Percentiles rank a stretch among this genome's conserved stretches.
Conservation (phyloP, 2,329 filamentous ascomycete species). For the Sporothrix variecibatus region DNA sequence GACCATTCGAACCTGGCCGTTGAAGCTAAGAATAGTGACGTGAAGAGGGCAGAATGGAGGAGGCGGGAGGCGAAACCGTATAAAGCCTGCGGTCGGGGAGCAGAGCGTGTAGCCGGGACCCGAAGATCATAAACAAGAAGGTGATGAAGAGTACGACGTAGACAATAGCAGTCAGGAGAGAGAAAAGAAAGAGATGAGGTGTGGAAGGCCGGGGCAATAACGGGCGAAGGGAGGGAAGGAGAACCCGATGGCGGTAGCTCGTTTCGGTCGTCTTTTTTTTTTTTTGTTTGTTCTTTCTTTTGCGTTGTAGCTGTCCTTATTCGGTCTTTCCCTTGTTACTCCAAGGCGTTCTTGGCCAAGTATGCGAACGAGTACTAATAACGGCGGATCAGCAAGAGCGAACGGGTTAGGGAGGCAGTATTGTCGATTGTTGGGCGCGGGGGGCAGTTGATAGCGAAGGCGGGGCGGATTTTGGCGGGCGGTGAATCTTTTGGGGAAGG, state of each 20-base stretch:
- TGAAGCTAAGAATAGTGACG: slow-evolving; percentile 14
- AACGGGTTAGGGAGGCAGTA: slow-evolving; percentile 10
- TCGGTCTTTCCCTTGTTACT: slow-evolving; percentile 10
- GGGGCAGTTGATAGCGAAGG: slow-evolving; percentile 6
- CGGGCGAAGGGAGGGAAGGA: neutral
- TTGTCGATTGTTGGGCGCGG: slow-evolving; percentile 14
- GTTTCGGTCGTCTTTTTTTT: neutral
- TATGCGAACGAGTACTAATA: neutral
- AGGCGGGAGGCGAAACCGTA: neutral
- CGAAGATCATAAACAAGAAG: neutral
- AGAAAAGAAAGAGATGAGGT: neutral
- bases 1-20: neutral
- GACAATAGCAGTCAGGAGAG: neutral
- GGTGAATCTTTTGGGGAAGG: slow-evolving; percentile 13
- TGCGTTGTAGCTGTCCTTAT: neutral
- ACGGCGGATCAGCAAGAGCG: slow-evolving; percentile 6
- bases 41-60: neutral
- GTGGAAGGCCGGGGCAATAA: neutral
- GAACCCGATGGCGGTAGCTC: neutral
- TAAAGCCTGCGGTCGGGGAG: neutral
- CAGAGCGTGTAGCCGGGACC: neutral
- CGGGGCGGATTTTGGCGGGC: slow-evolving; percentile 22
- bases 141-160: neutral
- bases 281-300: neutral
- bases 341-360: slow-evolving; percentile 11